Evolutionary conservation across 345 rosid genomes (phyloP), one percentile per base, ranked within the genome.

Genomic region (Rhodamnia rubescens): DNA sequence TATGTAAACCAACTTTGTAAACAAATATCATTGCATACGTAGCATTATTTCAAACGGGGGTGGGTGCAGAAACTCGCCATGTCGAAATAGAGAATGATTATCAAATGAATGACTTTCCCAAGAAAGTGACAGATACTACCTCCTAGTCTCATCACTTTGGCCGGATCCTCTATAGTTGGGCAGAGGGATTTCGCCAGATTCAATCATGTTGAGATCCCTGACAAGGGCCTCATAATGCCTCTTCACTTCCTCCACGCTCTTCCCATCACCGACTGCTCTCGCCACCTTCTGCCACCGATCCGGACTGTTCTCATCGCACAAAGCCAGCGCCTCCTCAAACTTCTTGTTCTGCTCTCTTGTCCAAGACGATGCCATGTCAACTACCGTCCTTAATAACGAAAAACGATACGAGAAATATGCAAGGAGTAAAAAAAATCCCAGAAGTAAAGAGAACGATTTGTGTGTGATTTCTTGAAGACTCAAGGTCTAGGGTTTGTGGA

Each of bases 271-370:
- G 20, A 88, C 89, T 12, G 84, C 86, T 59, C 40, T 56, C 27
- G 89, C 89, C 3, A 88, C 84, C 47, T 83, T 88, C 26, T 85
- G 55, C 89, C 87, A 88, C 5, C 87, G 84, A 42, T 88, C 86
- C 8, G 86, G 84, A 53, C 82, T 85, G 81, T 88, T 80, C 84
- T 85, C 55, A 56, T 85, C 84, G 36, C 83, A 85, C 32, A 75
- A 15, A n/a, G 89, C 89, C 84, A 88, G 81, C 4, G 89, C 89
- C 80, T 83, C 87, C 82, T 88, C 89, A 64, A 88, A 88, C 55
- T 13, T 54, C 84, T 88, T 88, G 84, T 85, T 88, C 55, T 87
- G 87, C 87, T 64, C 58, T 51, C 52, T 32, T n/a, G 89, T 88
- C 89, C 89, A 88, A 9, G 81, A 75, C n/a, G 86, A 78, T 40